These are phyloP conservation scores for Lizanozyma gosingica DNA, from an alignment of 1,139 yeast species.

Conservation along the genomic window DNA sequence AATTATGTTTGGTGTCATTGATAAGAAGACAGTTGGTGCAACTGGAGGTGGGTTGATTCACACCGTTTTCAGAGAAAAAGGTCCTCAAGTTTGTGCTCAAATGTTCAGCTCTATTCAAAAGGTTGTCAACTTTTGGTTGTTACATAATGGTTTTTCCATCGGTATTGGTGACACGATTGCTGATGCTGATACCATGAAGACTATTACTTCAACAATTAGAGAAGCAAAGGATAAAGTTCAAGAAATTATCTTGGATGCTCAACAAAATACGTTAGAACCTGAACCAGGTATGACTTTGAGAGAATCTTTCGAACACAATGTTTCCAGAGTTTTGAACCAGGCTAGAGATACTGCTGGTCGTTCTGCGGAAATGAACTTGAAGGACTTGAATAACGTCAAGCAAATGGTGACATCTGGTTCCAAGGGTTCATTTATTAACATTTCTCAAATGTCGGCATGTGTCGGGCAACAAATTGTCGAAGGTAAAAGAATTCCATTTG, in stretches of 20 bases:
- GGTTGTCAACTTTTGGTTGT: constrained; percentile 91
- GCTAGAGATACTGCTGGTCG: constrained; percentile 99
- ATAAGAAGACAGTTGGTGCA: constrained; percentile 96
- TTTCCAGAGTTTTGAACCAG: constrained; percentile 88
- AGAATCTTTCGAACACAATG: constrained; percentile 97
- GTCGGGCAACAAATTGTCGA: constrained; percentile 99
- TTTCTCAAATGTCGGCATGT: constrained; percentile 99
- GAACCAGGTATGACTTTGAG: constrained; percentile 99
- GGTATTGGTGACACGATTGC: constrained; percentile 99
- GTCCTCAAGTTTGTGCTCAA: constrained; percentile 82
- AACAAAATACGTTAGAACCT: constrained; percentile 76
- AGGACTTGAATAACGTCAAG: constrained; percentile 89
- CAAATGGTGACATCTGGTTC: constrained; percentile 99
- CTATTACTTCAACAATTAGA: constrained; percentile 84
- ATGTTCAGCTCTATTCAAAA: constrained; percentile 90
- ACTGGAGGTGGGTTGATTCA: constrained; percentile 97
- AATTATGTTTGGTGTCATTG: constrained; percentile 94
- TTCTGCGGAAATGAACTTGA: constrained; percentile 93
- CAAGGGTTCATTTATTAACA: constrained; percentile 96
- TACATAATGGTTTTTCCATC: constrained; percentile 94
- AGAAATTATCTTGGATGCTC: constrained; percentile 87
- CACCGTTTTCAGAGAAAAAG: constrained; percentile 96
- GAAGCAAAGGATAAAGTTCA: constrained; percentile 91
- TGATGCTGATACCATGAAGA: constrained; percentile 91
- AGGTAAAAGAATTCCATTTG: constrained; percentile 98